phyloP scores from a whole-genome alignment of 352 stramenopile genomes.

The Phytophthora ramorum region DNA sequence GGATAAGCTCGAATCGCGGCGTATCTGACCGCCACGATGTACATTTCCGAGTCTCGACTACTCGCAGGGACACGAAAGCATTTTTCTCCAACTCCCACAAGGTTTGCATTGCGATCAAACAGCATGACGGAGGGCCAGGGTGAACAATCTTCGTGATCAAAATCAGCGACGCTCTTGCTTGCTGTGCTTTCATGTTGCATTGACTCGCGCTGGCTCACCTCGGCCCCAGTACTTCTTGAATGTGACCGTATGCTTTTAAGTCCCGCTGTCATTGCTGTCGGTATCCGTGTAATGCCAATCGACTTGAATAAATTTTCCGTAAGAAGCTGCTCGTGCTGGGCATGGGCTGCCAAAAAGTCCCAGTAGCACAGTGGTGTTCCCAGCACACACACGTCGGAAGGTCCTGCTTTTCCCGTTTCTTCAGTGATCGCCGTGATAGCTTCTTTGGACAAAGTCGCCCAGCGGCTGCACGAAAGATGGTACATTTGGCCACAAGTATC shows the following conservation, averaged over 20 bases:
- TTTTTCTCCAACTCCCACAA: slow-evolving; percentile 62
- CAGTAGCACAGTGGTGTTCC: slow-evolving; percentile 53
- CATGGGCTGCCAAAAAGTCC: slow-evolving; percentile 72
- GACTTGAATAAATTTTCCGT: slow-evolving; percentile 61
- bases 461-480: slow-evolving; percentile 75
- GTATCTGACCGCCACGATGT: slow-evolving; percentile 53
- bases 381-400: slow-evolving; percentile 51
- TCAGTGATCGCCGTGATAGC: slow-evolving; percentile 11
- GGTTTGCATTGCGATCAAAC: slow-evolving; percentile 40
- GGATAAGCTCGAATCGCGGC: slow-evolving; percentile 21
- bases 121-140: slow-evolving; percentile 44
- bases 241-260: neutral
- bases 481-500: slow-evolving; percentile 67
- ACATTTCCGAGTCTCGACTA: slow-evolving; percentile 61
- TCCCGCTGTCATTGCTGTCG: neutral
- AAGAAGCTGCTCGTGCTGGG: slow-evolving; percentile 44
- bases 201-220: slow-evolving; percentile 3
- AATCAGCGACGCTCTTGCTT: slow-evolving; percentile 2
- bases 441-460: slow-evolving; percentile 46
- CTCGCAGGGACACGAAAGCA: slow-evolving; percentile 48
- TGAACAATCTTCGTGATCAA: slow-evolving; percentile 26
- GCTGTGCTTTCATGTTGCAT: slow-evolving; percentile 5
- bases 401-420: slow-evolving; percentile 11
- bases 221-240: slow-evolving; percentile 7
- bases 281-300: slow-evolving; percentile 30